A percentile compares a stretch with the other conserved stretches of the same genome.
phyloP scores from a whole-genome alignment of 768 basidiomycete genomes.

The Lactifluus subvellereus region DNA sequence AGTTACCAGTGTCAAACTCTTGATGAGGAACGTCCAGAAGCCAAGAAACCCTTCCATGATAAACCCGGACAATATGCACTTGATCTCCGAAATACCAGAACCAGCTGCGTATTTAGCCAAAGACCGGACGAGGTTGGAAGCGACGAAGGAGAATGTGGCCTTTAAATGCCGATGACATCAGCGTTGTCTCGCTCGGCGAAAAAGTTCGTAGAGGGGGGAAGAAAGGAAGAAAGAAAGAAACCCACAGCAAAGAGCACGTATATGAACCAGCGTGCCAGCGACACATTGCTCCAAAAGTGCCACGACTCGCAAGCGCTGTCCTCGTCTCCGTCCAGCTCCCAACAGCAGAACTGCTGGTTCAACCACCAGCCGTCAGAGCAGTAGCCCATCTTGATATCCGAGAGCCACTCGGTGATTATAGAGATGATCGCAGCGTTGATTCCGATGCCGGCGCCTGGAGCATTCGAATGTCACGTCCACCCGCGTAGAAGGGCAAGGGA shows the following conservation, averaged over 20 bases:
- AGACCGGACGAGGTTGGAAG: slow-evolving; percentile 81
- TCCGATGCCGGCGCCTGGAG: slow-evolving; percentile 83
- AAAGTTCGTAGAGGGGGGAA: background rate
- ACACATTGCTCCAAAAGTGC: slow-evolving; percentile 79
- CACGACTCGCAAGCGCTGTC: slow-evolving; percentile 83
- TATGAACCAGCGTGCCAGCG: slow-evolving; percentile 69
- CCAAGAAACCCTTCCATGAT: slow-evolving; percentile 95
- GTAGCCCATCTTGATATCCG: slow-evolving; percentile 96
- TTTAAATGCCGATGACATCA: slow-evolving; percentile 30
- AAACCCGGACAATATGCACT: slow-evolving; percentile 95
- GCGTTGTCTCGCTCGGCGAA: background rate
- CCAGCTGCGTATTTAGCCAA: slow-evolving; percentile 95
- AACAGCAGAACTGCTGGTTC: slow-evolving; percentile 96
- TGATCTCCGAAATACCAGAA: slow-evolving; percentile 98
- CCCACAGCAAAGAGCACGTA: slow-evolving; percentile 89
- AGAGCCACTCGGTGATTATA: slow-evolving; percentile 94
- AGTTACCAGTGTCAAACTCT: slow-evolving; percentile 86
- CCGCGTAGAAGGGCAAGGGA: background rate
- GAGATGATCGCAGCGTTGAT: slow-evolving; percentile 92
- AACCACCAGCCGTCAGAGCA: slow-evolving; percentile 98
- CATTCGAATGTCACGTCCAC: no score
- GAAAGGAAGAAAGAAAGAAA: slow-evolving; percentile 11
- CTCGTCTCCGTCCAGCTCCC: slow-evolving; percentile 85
- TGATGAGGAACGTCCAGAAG: slow-evolving; percentile 85
- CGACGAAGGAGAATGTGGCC: slow-evolving; percentile 77